These are phyloP conservation scores for Hanseniaspora lachancei DNA, from an alignment of 805 yeast genomes.

Conservation along the genomic window DNA sequence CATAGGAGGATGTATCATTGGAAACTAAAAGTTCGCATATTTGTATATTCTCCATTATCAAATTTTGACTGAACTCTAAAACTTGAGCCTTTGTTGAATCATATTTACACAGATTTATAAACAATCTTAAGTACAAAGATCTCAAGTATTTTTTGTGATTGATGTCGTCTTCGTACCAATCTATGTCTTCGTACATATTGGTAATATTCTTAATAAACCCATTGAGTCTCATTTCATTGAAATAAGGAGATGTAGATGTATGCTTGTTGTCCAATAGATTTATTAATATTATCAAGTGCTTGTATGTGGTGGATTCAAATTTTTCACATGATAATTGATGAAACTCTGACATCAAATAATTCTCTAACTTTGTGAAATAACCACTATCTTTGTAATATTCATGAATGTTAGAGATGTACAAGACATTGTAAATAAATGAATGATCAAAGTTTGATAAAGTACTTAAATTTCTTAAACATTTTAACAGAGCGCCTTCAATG, in stretches of 20 bases:
- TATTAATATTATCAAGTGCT: neutral
- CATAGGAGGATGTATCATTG: neutral
- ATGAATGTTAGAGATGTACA: neutral
- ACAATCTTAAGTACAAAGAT: neutral
- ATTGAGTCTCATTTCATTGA: constrained; percentile 8
- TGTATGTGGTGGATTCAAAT: neutral
- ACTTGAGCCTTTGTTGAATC: neutral
- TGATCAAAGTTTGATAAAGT: neutral
- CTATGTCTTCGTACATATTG: constrained; percentile 6
- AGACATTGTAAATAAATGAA: neutral
- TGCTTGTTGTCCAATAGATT: neutral
- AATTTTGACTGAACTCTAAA: constrained; percentile 2
- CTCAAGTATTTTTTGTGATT: neutral
- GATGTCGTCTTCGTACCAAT: constrained; percentile 9
- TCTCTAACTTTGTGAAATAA: neutral
- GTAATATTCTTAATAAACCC: neutral
- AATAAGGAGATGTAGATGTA: neutral
- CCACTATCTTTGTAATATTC: neutral
- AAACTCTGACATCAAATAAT: constrained; percentile 6
- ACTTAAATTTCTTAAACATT: neutral
- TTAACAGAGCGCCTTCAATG: neutral
- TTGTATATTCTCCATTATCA: constrained; percentile 5
- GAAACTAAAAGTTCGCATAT: neutral
- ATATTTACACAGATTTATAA: neutral
- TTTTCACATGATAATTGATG: neutral